Evolutionary conservation across 1,284 basidiomycete species (phyloP).

Genomic region (Ceratobasidium sp.): DNA sequence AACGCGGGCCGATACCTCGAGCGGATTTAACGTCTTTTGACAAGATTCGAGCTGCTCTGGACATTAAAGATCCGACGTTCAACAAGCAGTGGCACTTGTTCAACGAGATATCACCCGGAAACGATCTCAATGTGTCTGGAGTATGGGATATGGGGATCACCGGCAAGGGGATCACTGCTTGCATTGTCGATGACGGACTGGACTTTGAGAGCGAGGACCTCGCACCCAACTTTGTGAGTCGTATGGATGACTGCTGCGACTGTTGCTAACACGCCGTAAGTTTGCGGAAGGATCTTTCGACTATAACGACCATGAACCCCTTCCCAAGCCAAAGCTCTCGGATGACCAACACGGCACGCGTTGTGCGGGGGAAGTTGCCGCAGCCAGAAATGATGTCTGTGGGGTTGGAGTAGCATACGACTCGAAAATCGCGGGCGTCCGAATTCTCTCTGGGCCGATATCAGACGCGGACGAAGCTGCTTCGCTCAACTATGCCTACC

Average conservation of each 20-base stretch:
- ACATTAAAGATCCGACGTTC: slow-evolving; percentile 88
- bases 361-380: slow-evolving; percentile 98
- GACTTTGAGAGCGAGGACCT: slow-evolving; percentile 91
- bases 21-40: slow-evolving; percentile 51
- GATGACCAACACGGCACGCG: slow-evolving; percentile 98
- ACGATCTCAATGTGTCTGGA: slow-evolving; percentile 58
- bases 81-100: slow-evolving; percentile 91
- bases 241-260: neutral
- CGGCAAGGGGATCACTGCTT: slow-evolving; percentile 86
- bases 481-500: slow-evolving; percentile 92
- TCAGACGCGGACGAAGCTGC: slow-evolving; percentile 98
- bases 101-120: slow-evolving; percentile 70
- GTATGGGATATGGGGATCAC: slow-evolving; percentile 79
- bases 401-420: slow-evolving; percentile 95
- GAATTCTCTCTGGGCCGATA: slow-evolving; percentile 96
- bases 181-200: slow-evolving; percentile 95
- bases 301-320: slow-evolving; percentile 90
- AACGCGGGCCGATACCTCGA: slow-evolving; percentile 55
- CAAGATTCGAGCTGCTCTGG: slow-evolving; percentile 67
- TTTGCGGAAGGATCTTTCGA: slow-evolving; percentile 92
- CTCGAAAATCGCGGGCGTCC: slow-evolving; percentile 90
- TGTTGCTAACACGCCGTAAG: slow-evolving; percentile 53
- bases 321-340: slow-evolving; percentile 86
- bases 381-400: slow-evolving; percentile 93
- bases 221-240: slow-evolving; percentile 87